Conservation (phyloP, 768 basidiomycete genomes). For the Suillus brevipes region DNA sequence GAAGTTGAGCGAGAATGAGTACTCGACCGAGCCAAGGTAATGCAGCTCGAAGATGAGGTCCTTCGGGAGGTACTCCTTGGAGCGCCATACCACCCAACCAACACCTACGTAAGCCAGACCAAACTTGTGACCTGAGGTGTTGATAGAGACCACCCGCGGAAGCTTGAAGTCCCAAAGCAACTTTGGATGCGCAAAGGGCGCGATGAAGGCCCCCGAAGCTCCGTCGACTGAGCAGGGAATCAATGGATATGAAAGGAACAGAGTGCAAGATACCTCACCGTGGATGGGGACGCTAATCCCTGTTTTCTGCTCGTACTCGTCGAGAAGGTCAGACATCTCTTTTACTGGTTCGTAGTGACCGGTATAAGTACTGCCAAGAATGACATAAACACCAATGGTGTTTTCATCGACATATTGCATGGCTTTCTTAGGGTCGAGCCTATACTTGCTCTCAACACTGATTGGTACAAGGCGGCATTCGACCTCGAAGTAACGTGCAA, state of each 20-base stretch:
- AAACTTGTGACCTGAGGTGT: conserved; percentile 63
- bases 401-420: conserved; percentile 72
- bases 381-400: conserved; percentile 68
- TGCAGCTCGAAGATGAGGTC: conserved; percentile 68
- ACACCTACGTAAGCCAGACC: conserved; percentile 56
- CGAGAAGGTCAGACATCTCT: conserved; percentile 76
- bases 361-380: conserved; percentile 57
- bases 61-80: conserved; percentile 57
- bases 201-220: conserved; percentile 62
- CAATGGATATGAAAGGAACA: conserved; percentile 17
- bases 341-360: conserved; percentile 79
- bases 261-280: conserved; percentile 28
- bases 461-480: conserved; percentile 66
- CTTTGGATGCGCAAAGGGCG: conserved; percentile 58
- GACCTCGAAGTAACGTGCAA: conserved; percentile 67
- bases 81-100: conserved; percentile 69
- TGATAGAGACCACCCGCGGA: conserved; percentile 60
- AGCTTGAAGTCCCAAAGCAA: conserved; percentile 61
- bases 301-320: conserved; percentile 50
- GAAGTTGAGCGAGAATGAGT: conserved; percentile 70
- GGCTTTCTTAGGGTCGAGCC: conserved; percentile 68
- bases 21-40: conserved; percentile 61
- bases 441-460: conserved; percentile 67
- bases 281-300: conserved; percentile 48
- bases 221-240: conserved; percentile 44